A percentile compares a stretch with the other conserved stretches of the same genome.
Evolutionary conservation across 1,284 basidiomycete genomes (phyloP).

Genomic region (Leucocoprinus gongylophorus): DNA sequence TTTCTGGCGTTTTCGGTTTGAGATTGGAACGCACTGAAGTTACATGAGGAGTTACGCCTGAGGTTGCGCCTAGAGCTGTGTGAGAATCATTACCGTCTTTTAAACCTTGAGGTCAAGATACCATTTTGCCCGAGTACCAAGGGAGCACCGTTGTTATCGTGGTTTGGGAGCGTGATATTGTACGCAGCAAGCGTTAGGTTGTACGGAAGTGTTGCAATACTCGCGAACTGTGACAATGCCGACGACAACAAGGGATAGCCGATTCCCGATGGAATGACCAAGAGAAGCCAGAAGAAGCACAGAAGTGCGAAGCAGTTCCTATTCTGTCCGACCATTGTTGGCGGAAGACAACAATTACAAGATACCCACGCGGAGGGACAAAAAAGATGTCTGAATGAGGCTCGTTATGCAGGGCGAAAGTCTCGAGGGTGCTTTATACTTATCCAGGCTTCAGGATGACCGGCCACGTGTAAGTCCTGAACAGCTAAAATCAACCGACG

Average conservation of each 20-base stretch:
- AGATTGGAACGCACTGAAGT: constrained; percentile 28
- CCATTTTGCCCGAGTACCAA: constrained; percentile 38
- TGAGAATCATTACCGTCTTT: neutral
- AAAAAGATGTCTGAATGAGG: neutral
- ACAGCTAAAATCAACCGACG: neutral
- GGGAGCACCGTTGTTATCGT: constrained; percentile 34
- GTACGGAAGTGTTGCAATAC: constrained; percentile 18
- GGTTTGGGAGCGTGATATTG: constrained; percentile 30
- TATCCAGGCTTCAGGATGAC: neutral
- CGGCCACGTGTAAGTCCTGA: neutral
- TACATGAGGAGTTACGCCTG: constrained; percentile 28
- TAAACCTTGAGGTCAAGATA: constrained; percentile 12
- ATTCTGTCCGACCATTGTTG: neutral
- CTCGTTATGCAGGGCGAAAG: neutral
- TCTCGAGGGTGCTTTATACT: neutral
- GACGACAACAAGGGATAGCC: neutral
- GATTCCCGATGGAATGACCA: neutral
- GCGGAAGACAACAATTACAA: neutral
- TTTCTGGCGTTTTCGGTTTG: neutral
- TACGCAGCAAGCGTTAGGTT: constrained; percentile 21
- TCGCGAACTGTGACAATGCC: neutral
- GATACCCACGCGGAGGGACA: neutral
- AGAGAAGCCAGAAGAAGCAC: neutral
- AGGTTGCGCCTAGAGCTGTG: constrained; percentile 26
- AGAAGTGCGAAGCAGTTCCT: neutral